Percentiles rank a stretch among this genome's conserved stretches.
Evolutionary conservation across 139 green algal species (phyloP).

Genomic region (Chlorella ohadii): DNA sequence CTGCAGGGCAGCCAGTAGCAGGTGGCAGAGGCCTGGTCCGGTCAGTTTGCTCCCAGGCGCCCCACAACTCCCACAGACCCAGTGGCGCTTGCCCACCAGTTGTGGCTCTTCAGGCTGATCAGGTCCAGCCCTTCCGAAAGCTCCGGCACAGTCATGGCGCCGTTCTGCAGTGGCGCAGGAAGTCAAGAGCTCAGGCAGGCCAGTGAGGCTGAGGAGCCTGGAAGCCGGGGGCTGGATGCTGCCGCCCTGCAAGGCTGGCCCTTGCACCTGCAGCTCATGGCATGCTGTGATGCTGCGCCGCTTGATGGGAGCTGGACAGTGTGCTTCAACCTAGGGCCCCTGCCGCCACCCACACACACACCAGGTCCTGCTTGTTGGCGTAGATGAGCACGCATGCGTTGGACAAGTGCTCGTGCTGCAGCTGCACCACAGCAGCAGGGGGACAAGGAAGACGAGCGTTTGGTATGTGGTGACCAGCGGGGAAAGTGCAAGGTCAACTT

Average conservation of each 20-base stretch:
- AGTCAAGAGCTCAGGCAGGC: too few species aligned
- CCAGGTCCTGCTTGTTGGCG: slow-evolving; percentile 88
- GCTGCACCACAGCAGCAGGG: neutral
- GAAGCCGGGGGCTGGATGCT: too few species aligned
- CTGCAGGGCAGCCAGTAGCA: too few species aligned
- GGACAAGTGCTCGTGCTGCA: slow-evolving; percentile 77
- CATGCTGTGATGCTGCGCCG: too few species aligned
- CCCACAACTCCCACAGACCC: too few species aligned
- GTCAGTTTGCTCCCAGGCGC: too few species aligned
- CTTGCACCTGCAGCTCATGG: neutral
- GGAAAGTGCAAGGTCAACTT: too few species aligned
- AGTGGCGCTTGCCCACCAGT: slow-evolving; percentile 67
- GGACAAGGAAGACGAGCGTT: neutral
- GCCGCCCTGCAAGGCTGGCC: neutral
- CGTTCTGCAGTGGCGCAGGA: slow-evolving; percentile 12
- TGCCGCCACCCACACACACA: neutral
- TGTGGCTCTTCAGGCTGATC: slow-evolving; percentile 40
- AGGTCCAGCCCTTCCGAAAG: slow-evolving; percentile 72
- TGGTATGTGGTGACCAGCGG: too few species aligned
- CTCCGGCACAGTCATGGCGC: slow-evolving; percentile 81
- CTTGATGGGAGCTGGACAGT: too few species aligned
- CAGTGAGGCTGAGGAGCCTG: too few species aligned
- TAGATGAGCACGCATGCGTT: slow-evolving; percentile 79
- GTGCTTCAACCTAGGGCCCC: too few species aligned
- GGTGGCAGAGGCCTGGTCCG: too few species aligned